Conservation (phyloP, 768 basidiomycete genomes). For the Tylopilus rubrobrunneus region DNA sequence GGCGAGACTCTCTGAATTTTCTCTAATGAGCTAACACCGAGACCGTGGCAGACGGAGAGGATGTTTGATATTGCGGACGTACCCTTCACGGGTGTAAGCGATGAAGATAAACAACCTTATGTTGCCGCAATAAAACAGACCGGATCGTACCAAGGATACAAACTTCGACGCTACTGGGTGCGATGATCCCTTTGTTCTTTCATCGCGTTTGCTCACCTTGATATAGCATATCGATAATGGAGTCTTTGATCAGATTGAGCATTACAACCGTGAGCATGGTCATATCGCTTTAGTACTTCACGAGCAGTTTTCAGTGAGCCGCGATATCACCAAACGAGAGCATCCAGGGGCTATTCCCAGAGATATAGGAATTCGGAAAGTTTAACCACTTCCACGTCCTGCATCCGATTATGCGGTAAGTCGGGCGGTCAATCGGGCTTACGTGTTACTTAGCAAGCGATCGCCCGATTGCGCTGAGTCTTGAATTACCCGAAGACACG, state of each 20-base stretch:
- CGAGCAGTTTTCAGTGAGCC: slow-evolving; percentile 40
- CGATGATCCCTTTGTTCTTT: background rate
- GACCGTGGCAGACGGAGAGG: slow-evolving; percentile 36
- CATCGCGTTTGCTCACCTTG: background rate
- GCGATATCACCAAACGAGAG: slow-evolving; percentile 40
- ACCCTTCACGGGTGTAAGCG: slow-evolving; percentile 38
- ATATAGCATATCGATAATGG: slow-evolving; percentile 57
- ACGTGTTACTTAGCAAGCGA: background rate
- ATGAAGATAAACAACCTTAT: slow-evolving; percentile 43
- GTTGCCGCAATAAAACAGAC: slow-evolving; percentile 38
- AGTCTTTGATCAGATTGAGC: slow-evolving; percentile 59
- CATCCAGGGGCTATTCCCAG: slow-evolving; percentile 49
- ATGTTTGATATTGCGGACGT: slow-evolving; percentile 50
- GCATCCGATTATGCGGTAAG: slow-evolving; percentile 43
- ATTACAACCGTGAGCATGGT: slow-evolving; percentile 51
- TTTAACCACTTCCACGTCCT: slow-evolving; percentile 52
- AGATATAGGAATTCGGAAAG: slow-evolving; percentile 46
- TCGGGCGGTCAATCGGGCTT: background rate
- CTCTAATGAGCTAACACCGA: slow-evolving; percentile 28
- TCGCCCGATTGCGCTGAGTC: slow-evolving; percentile 47
- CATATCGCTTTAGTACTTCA: background rate
- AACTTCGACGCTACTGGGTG: slow-evolving; percentile 49
- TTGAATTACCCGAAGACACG: slow-evolving; percentile 52
- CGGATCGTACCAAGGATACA: slow-evolving; percentile 52
- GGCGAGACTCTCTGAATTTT: slow-evolving; percentile 10